phyloP scores from a whole-genome alignment of 2,329 filamentous ascomycete species.

The Colletotrichum chrysophilum region DNA sequence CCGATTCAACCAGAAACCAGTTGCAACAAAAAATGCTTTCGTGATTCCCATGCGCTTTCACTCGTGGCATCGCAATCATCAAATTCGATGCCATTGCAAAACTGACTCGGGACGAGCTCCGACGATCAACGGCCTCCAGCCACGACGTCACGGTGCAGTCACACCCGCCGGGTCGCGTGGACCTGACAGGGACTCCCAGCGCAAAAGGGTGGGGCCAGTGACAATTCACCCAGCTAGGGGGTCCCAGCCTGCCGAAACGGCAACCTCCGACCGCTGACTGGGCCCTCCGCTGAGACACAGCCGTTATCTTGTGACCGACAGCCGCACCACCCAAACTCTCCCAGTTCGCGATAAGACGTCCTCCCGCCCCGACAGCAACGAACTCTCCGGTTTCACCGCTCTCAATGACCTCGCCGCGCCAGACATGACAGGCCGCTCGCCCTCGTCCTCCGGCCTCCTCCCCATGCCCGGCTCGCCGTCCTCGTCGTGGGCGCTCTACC shows the following conservation, averaged over 20 bases:
- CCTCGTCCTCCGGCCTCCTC: conserved; percentile 51
- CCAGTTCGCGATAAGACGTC: not conserved
- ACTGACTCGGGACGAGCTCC: not conserved
- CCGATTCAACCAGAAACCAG: not conserved
- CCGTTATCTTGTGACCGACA: conserved; percentile 14
- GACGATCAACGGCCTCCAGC: not conserved
- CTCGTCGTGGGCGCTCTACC: conserved; percentile 77
- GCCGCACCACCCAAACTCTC: not conserved
- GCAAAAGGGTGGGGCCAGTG: not conserved
- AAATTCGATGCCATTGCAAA: not conserved
- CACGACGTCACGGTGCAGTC: conserved; percentile 12
- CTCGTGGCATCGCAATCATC: not conserved
- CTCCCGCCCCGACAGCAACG: not conserved
- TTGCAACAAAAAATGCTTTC: not conserved
- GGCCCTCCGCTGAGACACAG: not conserved
- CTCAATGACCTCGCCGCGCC: conserved; percentile 3
- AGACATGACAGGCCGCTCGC: conserved; percentile 41
- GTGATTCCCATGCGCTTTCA: not conserved
- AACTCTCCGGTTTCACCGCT: too few species aligned
- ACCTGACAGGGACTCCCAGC: not conserved
- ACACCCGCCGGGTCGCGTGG: not conserved
- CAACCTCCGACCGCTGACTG: not conserved
- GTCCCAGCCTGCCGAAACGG: not conserved
- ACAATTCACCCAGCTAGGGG: not conserved
- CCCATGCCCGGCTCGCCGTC: conserved; percentile 63